Base-by-base conservation (phyloP, 164 flowering plant species). In the grape (Vitis vinifera) region DNA sequence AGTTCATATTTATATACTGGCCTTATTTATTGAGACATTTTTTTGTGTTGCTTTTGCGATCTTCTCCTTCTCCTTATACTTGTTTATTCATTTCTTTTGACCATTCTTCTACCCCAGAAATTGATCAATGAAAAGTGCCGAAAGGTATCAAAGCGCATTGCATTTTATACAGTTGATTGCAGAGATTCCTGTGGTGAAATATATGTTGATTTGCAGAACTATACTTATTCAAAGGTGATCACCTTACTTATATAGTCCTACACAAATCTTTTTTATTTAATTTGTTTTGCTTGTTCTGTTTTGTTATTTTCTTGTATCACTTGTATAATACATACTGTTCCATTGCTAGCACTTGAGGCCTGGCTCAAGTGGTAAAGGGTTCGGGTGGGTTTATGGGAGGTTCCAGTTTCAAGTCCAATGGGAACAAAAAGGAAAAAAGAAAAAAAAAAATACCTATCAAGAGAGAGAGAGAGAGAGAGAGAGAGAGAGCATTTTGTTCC, bases 121-220 rank as follows among this genome's bases (percentile, higher is more conserved):
- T 62, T 74, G 77, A 81, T 93, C 44, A 92, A 91, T 75, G 94
- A 85, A 71, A 93, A 87, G 78, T 92, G 97, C 62, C 88, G 97
- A 68, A 86, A 85, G 71, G 68, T 83, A 72, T 73, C 82, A 17
- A 91, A 88, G 84, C 88, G 84, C 59, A 74, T 91, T 63, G 88
- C 97, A 66, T 93, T 96, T 80, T 96, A 88, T 78, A 60, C 91
- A 13, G 97, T 93, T 72, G 97, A 91, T 63, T 95, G 97, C 74
- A 87, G 92, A 75, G 95, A 85, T 61, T 90, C 93, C 2, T 90
- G 92, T 69, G 98, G 99, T 71, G 99, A 95, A 76, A 93, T 95
- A 72, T 95, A 91, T 87, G 95, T 88, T 73, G 99, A 95, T 75
- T 77, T 95, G 78, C 94, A 89, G 71, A 80, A 82, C 67, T 85